Evolutionary conservation across 2,329 filamentous ascomycete genomes (phyloP).

Genomic region (Penicillium italicum): DNA sequence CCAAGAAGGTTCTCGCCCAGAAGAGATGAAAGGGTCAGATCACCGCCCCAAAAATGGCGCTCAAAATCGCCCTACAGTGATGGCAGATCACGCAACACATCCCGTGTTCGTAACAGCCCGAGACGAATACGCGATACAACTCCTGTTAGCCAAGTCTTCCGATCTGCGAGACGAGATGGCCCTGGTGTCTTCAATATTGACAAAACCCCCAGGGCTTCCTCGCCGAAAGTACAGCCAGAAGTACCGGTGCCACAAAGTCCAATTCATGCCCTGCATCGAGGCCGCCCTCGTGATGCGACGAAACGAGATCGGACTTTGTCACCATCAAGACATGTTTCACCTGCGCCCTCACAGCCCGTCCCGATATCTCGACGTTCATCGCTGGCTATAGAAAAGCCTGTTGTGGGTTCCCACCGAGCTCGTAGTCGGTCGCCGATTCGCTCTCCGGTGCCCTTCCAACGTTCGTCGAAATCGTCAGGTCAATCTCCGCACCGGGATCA

Average conservation of each 20-base stretch:
- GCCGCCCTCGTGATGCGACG: slow-evolving; percentile 49
- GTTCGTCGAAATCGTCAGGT: slow-evolving; percentile 18
- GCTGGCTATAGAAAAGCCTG: slow-evolving; percentile 54
- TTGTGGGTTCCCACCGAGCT: slow-evolving; percentile 36
- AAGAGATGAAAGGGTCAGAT: slow-evolving; percentile 39
- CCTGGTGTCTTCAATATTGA: slow-evolving; percentile 27
- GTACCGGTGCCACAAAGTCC: slow-evolving; percentile 52
- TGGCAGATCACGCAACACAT: slow-evolving; percentile 30
- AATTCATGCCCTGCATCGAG: slow-evolving; percentile 49
- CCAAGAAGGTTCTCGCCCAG: slow-evolving; percentile 42
- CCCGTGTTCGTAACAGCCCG: slow-evolving; percentile 32
- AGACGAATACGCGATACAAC: slow-evolving; percentile 39
- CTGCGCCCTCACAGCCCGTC: slow-evolving; percentile 52
- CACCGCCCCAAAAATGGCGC: slow-evolving; percentile 38
- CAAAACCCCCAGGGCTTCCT: slow-evolving; percentile 27
- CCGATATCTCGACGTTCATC: slow-evolving; percentile 60
- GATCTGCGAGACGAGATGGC: slow-evolving; percentile 35
- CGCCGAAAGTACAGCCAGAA: slow-evolving; percentile 28
- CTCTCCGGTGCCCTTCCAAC: slow-evolving; percentile 24
- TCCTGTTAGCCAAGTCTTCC: slow-evolving; percentile 33
- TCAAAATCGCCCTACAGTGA: slow-evolving; percentile 40
- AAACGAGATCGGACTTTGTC: slow-evolving; percentile 49
- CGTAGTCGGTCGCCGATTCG: slow-evolving; percentile 28
- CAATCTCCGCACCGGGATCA: slow-evolving; percentile 20
- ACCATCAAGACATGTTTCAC: slow-evolving; percentile 37